Base-by-base conservation (phyloP, 805 yeast species). In the Saitoella complicata region DNA sequence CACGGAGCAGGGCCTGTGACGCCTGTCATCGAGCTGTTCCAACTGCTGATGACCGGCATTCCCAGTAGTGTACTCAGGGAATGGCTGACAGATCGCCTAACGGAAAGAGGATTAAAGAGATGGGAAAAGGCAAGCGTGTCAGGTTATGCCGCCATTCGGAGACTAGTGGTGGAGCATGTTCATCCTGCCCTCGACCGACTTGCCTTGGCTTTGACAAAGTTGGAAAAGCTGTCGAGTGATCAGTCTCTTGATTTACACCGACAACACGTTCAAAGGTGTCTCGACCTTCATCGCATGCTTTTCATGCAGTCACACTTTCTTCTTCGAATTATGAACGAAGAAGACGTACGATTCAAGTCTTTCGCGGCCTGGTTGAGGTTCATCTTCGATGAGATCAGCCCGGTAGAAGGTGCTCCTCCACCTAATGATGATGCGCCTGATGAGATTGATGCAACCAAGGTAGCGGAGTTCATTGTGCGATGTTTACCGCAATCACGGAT, bases 111-210 rank as follows among this genome's bases (percentile, higher is more conserved):
- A 8, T n/a, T 53, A 4, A 45, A 49, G 3, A 41, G 37, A n/a
- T 51, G 53, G 55, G 37, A 45, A 5, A 51, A 50, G 38, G 33
- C 46, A 2, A 29, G 43, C 10, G 31, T 37, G 7, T 31, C 46
- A 5, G 43, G 40, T 7, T 46, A 49, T 34, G 53, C 48, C 31
- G 44, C 39, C 32, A 42, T 48, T 9, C 46, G 49, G n/a, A 41
- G 39, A 13, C 38, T 49, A 30, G 13, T 53, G 6, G 11, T 46
- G 11, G 49, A 47, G 39, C 32, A 43, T 13, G 36, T 53, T 11
- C 40, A 53, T n/a, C 56, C 56, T 7, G 53, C 54, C 4, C 49
- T 52, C 35, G 55, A 53, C 33, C 47, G 52, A 10, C 43, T 21
- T 21, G 21, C 21, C 21, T 21, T 21, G 21, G 21, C 21, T 21